Evolutionary conservation across 179 eudicot species (phyloP), one percentile per base, ranked within the genome.

Genomic region (Nepenthes alata): DNA sequence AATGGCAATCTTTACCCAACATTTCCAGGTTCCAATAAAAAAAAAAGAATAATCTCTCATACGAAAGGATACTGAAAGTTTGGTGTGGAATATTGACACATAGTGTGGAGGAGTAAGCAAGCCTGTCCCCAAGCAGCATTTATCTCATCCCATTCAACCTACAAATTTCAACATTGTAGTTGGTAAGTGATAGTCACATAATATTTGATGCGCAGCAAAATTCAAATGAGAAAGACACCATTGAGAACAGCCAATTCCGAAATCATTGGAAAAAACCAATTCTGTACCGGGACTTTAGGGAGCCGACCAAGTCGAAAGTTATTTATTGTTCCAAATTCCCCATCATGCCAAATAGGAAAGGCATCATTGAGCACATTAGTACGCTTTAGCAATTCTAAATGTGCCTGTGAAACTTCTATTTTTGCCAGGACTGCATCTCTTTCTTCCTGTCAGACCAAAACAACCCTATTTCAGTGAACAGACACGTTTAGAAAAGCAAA

Each of bases 61-160:
- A 41, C 5, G 45, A 64, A 75, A 84, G 89, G 96, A 91, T 91
- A 91, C 98, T 67, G 80, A 70, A 89, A 91, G 74, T 86, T 89
- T 37, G 96, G 98, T 38, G 84, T 72, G 70, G 83, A 91, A 75
- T 91, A 82, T 71, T 91, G 98, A 70, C 95, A 83, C 95, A 89
- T 91, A 34, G 98, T 91, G 63, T 91, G 98, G 61, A 91, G 95
- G 63, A 91, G 96, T 70, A 91, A 85, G 70, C 98, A 89, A 25
- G 98, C 98, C 76, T 89, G 96, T 66, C 98, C 98, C 98, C 98
- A 89, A 56, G 98, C 95, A 70, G 98, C 98, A 80, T 93, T 93
- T 78, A 87, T 85, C 85, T 93, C 98, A 73, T 93, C 98, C 98
- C 98, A 93, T 67, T 93, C 98, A 71, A 93, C 90, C 98, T 93